Evolutionary conservation across 169 alveolate species (phyloP), one percentile per base, ranked within the genome.

Genomic region (Cryptosporidium baileyi): DNA sequence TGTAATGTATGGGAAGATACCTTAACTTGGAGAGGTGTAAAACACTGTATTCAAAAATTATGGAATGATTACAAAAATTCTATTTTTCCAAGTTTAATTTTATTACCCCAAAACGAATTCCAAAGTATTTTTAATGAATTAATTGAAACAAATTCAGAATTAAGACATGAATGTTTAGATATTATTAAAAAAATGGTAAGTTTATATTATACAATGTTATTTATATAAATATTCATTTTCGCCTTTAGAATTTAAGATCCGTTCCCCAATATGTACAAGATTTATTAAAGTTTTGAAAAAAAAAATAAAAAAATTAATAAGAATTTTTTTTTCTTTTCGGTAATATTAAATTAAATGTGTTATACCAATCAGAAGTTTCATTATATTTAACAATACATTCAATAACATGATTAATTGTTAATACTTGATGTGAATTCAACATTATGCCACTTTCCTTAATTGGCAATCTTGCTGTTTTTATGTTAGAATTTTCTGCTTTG

Each of bases 391-490:
- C 85, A 19, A 74, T 54, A 74, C 74, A 74, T 45, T 63, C 89
- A 28, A 81, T 22, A 26, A 81, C 89, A 44, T 81, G 89, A 57
- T 81, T 81, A 30, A 62, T 52, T 11, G 89, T 52, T 17, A 81
- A 82, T 3, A 81, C 89, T 47, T 81, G 49, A 40, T 36, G 34
- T 11, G 65, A 44, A 32, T 26, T 34, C 22, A 60, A 24, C 4
- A 41, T 49, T 9, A 80, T 43, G 13, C 89, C 89, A 6, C 59
- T 45, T 26, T 89, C 92, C 38, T 28, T 41, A 8, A 89, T 63
- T 8, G 92, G 92, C 19, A 89, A 49, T 43, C 57, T 52, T 1
- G 91, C 91, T 0, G 92, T 88, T 44, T 63, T 51, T 19, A 89
- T 32, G 41, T 79, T 62, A 30, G 61, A 43, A 15, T 80, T 82